Conservation (phyloP, 441 rosid species). For the Corymbia calophylla region DNA sequence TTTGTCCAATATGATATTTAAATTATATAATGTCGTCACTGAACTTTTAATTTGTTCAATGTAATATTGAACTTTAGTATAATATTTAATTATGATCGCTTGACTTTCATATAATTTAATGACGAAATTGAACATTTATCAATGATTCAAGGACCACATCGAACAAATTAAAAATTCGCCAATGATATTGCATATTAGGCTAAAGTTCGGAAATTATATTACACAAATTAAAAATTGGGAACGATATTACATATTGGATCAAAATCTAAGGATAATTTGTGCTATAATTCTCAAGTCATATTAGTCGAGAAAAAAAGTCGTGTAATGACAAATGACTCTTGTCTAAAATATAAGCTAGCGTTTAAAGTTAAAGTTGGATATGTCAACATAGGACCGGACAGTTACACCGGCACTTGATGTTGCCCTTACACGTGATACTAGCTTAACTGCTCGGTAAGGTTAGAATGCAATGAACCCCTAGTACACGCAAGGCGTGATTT, state of each 20-base stretch:
- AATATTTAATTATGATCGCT: background rate
- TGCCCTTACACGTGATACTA: background rate
- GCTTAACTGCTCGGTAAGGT: background rate
- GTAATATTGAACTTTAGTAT: fast-evolving
- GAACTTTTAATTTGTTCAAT: background rate
- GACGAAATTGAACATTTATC: background rate
- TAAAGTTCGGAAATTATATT: fast-evolving
- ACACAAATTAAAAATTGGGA: fast-evolving
- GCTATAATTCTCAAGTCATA: background rate
- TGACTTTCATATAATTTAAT: background rate
- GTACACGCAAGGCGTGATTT: background rate
- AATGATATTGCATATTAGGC: fast-evolving
- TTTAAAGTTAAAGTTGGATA: background rate
- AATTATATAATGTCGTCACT: background rate
- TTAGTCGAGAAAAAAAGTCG: background rate
- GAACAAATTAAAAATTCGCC: fast-evolving
- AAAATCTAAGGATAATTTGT: fast-evolving
- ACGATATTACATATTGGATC: fast-evolving
- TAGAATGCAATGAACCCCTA: background rate
- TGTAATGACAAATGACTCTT: background rate
- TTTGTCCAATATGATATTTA: fast-evolving
- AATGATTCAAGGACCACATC: background rate
- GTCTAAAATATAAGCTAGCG: background rate
- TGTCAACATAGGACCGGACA: background rate
- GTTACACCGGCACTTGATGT: background rate